Evolutionary conservation across 257 asterid species (phyloP).

Genomic region (Fraxinus excelsior): DNA sequence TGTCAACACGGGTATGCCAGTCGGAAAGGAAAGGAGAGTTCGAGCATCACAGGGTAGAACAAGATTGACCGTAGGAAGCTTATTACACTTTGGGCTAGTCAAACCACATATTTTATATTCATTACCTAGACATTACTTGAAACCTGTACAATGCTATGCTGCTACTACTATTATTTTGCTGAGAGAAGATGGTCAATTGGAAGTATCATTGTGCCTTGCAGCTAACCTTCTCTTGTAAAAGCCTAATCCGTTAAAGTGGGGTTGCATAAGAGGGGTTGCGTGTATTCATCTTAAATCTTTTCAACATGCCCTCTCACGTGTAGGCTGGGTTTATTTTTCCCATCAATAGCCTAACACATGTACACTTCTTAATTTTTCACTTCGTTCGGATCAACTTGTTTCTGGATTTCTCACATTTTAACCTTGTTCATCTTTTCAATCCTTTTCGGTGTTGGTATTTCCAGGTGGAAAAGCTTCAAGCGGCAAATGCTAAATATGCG

Average conservation of each 20-base stretch:
- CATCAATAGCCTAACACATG: background rate
- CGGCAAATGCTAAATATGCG: slow-evolving; percentile 83
- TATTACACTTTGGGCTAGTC: background rate
- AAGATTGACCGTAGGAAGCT: background rate
- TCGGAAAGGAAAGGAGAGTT: too few species aligned
- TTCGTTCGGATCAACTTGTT: background rate
- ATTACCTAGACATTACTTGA: background rate
- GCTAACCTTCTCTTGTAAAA: background rate
- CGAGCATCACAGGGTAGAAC: too few species aligned
- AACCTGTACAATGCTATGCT: background rate
- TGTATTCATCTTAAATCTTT: background rate
- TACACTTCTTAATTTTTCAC: background rate
- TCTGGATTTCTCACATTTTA: background rate
- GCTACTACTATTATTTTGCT: background rate
- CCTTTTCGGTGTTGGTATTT: slow-evolving; percentile 14
- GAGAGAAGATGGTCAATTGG: background rate
- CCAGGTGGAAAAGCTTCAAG: slow-evolving; percentile 95
- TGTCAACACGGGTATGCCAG: too few species aligned
- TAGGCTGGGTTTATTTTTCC: background rate
- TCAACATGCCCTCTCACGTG: background rate
- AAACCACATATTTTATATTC: background rate
- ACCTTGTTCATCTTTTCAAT: slow-evolving; percentile 6
- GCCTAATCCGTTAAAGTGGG: too few species aligned
- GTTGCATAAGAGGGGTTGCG: background rate
- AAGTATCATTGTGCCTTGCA: background rate